phyloP scores from a whole-genome alignment of 352 stramenopile genomes.

The Globisporangium carolinianum region DNA sequence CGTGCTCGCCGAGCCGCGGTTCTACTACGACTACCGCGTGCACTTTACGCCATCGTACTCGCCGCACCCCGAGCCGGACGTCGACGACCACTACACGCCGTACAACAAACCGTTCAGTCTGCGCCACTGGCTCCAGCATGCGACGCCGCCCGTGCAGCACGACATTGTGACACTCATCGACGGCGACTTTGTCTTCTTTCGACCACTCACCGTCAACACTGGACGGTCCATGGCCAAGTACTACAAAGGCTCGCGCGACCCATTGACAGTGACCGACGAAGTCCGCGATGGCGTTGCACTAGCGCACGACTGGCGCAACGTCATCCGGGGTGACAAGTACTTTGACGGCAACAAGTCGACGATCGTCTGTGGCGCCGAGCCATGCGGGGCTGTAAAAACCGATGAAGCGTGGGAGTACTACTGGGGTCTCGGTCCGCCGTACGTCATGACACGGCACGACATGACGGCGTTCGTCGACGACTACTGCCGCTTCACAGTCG shows the following conservation, averaged over 20 bases:
- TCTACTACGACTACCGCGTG: slow-evolving; percentile 49
- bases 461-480: slow-evolving; percentile 18
- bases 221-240: slow-evolving; percentile 15
- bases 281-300: slow-evolving; percentile 18
- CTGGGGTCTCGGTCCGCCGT: slow-evolving; percentile 17
- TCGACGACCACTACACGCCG: slow-evolving; percentile 38
- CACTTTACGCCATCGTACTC: slow-evolving; percentile 47
- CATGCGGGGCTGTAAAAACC: slow-evolving; percentile 7
- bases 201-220: slow-evolving; percentile 22
- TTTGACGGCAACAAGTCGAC: slow-evolving; percentile 5
- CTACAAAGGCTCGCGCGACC: slow-evolving; percentile 14
- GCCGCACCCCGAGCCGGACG: slow-evolving; percentile 24
- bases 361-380: slow-evolving; percentile 9
- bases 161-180: slow-evolving; percentile 16
- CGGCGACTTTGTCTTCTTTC: slow-evolving; percentile 15
- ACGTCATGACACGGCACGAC: slow-evolving; percentile 30
- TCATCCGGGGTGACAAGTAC: slow-evolving; percentile 7
- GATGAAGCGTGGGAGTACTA: slow-evolving; percentile 22
- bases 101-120: slow-evolving; percentile 56
- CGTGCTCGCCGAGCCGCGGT: slow-evolving; percentile 24
- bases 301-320: slow-evolving; percentile 16
- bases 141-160: slow-evolving; percentile 31
- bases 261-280: slow-evolving; percentile 8
- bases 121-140: slow-evolving; percentile 39
- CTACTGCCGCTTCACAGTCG: slow-evolving; percentile 19